phyloP scores from a whole-genome alignment of 2,329 filamentous ascomycete species.

The Fusarium marasasianum region DNA sequence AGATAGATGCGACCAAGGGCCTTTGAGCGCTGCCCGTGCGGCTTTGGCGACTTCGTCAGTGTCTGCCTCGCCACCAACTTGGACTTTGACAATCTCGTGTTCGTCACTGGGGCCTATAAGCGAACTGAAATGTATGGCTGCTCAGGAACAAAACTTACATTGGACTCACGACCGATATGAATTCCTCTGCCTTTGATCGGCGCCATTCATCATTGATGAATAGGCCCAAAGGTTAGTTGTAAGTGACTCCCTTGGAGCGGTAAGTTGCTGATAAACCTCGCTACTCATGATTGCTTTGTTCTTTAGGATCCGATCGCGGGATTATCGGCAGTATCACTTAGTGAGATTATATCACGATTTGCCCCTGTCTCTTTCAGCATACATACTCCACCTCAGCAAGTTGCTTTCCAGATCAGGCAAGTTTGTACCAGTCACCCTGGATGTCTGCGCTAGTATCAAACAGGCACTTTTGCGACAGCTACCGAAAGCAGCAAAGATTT shows the following conservation, averaged over 20 bases:
- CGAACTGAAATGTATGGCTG: too few relatives aligned
- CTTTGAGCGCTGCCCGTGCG: constrained; percentile 74
- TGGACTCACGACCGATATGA: constrained; percentile 66
- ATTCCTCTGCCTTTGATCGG: constrained; percentile 62
- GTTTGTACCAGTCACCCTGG: too few relatives aligned
- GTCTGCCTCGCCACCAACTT: constrained; percentile 43
- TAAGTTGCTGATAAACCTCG: constrained; percentile 32
- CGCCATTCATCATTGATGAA: constrained; percentile 85
- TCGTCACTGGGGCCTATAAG: constrained; percentile 39
- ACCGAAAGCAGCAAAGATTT: not conserved
- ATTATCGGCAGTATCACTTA: rapidly evolving
- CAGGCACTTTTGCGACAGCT: not conserved
- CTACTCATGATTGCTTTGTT: rapidly evolving
- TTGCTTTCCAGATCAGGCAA: not conserved
- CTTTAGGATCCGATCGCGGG: too few relatives aligned
- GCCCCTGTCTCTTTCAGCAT: not conserved
- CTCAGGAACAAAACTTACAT: constrained; percentile 36
- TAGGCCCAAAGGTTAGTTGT: constrained; percentile 72
- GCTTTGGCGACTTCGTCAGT: constrained; percentile 46
- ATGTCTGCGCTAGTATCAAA: not conserved
- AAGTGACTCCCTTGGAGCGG: constrained; percentile 63
- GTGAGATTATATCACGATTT: not conserved
- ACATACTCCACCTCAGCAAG: not conserved
- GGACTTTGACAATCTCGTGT: constrained; percentile 45
- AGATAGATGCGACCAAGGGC: constrained; percentile 74